phyloP scores from a whole-genome alignment of 2,329 filamentous ascomycete genomes.

The Colletotrichum sansevieriae region DNA sequence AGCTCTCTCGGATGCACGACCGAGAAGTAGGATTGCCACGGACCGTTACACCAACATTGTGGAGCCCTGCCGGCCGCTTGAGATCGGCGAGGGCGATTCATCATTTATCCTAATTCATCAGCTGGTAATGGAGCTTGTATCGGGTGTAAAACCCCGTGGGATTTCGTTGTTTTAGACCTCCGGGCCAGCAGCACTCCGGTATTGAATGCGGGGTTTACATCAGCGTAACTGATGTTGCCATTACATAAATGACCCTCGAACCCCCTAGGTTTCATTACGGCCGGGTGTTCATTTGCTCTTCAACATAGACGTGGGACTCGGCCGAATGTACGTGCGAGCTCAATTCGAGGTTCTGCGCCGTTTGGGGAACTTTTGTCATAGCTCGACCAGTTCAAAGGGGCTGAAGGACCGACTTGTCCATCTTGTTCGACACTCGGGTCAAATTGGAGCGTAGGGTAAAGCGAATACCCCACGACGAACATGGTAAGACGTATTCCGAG shows the following conservation, averaged over 20 bases:
- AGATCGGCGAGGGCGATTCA: conserved; percentile 3
- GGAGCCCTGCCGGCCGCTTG: not conserved
- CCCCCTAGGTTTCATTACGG: not conserved
- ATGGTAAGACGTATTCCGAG: no score
- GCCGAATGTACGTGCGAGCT: not conserved
- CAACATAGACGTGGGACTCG: not conserved
- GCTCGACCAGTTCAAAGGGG: no score
- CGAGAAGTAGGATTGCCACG: not conserved
- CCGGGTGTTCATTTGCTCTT: not conserved
- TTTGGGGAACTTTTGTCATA: no score
- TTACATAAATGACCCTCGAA: not conserved
- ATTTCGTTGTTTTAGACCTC: no score
- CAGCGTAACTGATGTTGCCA: conserved; percentile 5
- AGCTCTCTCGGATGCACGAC: not conserved
- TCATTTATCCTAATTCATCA: not conserved
- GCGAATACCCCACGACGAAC: no score
- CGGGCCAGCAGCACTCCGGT: no score
- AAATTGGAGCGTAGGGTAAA: no score
- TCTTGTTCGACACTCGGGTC: no score
- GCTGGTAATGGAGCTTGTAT: not conserved
- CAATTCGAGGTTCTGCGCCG: no score
- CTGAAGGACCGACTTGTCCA: no score
- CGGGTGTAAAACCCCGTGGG: no score
- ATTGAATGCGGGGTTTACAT: not conserved
- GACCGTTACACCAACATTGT: not conserved